These are phyloP conservation scores for Phytophthora sp. DNA, from an alignment of 352 stramenopile species.

Conservation along the genomic window DNA sequence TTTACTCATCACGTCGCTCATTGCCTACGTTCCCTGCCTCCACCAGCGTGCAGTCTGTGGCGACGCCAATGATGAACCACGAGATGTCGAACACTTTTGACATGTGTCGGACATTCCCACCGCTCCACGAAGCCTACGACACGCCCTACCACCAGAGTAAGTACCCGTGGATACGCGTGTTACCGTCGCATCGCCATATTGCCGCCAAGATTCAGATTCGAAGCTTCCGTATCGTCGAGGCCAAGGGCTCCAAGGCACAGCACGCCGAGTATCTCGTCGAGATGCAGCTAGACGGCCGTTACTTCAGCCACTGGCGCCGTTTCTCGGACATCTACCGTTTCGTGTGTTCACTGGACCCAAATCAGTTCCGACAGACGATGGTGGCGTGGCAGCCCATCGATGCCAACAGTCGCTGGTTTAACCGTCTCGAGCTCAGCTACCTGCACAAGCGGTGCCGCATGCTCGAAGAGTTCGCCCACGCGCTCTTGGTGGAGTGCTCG, in stretches of 20 bases:
- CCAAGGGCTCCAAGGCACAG: conserved; percentile 48
- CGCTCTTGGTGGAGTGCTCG: conserved; percentile 73
- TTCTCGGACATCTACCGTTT: conserved; percentile 80
- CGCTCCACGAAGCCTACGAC: conserved; percentile 62
- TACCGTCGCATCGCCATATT: conserved; percentile 79
- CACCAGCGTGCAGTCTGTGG: conserved; percentile 22
- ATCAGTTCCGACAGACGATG: conserved; percentile 62
- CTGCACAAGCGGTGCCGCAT: conserved; percentile 79
- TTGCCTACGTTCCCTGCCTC: conserved; percentile 40
- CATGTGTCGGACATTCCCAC: conserved; percentile 74
- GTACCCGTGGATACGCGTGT: conserved; percentile 64
- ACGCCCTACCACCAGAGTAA: conserved; percentile 64
- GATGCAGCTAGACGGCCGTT: conserved; percentile 74
- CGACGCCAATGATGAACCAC: conserved; percentile 60
- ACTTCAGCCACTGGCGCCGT: conserved; percentile 76
- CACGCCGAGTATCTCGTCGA: conserved; percentile 87
- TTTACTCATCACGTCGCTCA: conserved; percentile 45
- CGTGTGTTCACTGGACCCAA: conserved; percentile 54
- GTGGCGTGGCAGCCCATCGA: conserved; percentile 66
- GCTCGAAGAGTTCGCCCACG: conserved; percentile 80
- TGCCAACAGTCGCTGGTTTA: conserved; percentile 76
- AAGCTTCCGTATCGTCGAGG: conserved; percentile 84
- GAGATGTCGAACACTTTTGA: conserved; percentile 73
- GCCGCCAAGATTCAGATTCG: conserved; percentile 82
- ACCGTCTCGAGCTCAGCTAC: conserved; percentile 84